A percentile compares a stretch with the other conserved stretches of the same genome.
These are phyloP conservation scores for Rosellinia necatrix DNA, from an alignment of 2,329 filamentous ascomycete genomes.

Conservation along the genomic window DNA sequence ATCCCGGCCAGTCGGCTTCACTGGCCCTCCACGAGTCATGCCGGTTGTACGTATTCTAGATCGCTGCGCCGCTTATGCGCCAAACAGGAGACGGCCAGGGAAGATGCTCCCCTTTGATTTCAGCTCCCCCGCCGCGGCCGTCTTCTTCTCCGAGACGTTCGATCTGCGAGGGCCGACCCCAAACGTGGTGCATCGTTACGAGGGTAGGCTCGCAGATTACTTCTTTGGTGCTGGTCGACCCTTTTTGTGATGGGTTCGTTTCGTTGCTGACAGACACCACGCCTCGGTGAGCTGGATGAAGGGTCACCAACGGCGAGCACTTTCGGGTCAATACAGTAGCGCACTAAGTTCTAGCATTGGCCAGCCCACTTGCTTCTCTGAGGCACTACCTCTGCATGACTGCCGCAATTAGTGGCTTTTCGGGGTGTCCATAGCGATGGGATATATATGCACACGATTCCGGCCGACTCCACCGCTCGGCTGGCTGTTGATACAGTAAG, in stretches of 20 bases:
- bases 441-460: no score
- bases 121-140: neutral
- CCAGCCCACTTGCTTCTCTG: no score
- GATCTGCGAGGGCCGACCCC: neutral
- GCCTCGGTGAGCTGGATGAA: neutral
- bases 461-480: no score
- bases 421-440: no score
- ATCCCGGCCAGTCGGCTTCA: conserved; percentile 4
- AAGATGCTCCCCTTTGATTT: neutral
- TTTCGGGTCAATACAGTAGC: no score
- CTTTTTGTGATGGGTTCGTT: neutral
- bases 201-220: conserved; percentile 7
- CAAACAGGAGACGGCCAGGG: neutral
- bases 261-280: no score
- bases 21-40: conserved; percentile 5
- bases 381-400: no score
- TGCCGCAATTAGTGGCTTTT: no score
- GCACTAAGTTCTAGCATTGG: no score
- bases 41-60: neutral
- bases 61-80: neutral
- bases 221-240: neutral
- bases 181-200: neutral
- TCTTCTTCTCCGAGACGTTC: neutral
- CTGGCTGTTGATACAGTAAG: no score
- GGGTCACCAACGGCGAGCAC: no score